Percentiles rank a stretch among this genome's conserved stretches.
phyloP scores from a whole-genome alignment of 257 asterid species.

The Knoxia roxburghii region DNA sequence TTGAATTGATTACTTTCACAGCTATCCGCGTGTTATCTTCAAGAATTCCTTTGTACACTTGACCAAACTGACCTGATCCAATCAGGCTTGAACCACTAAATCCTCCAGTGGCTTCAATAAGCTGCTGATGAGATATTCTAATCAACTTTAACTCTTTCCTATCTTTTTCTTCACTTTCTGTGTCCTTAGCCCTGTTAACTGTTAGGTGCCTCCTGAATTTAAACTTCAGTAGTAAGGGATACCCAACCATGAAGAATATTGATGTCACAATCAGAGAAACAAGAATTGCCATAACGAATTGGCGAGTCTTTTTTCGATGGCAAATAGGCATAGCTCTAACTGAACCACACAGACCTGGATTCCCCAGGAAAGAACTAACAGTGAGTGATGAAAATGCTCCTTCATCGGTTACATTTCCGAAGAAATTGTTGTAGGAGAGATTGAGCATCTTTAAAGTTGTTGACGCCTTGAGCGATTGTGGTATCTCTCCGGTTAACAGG shows the following conservation, averaged over 20 bases:
- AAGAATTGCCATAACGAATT: conserved; percentile 55
- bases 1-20: conserved; percentile 50
- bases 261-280: conserved; percentile 54
- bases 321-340: conserved; percentile 41
- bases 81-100: conserved; percentile 46
- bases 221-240: conserved; percentile 35
- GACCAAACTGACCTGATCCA: conserved; percentile 69
- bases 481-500: conserved; percentile 46
- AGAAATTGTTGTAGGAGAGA: conserved; percentile 56
- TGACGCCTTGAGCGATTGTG: conserved; percentile 38
- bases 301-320: conserved; percentile 28
- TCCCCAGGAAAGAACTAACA: conserved; percentile 49
- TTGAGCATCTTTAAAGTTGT: conserved; percentile 42
- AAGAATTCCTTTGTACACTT: conserved; percentile 71
- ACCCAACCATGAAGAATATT: conserved; percentile 53
- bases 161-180: conserved; percentile 30
- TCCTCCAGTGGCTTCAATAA: conserved; percentile 67
- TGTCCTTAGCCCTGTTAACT: conserved; percentile 20
- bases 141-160: conserved; percentile 48
- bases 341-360: conserved; percentile 51
- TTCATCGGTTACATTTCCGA: conserved; percentile 38
- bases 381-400: conserved; percentile 53
- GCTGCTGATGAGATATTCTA: conserved; percentile 53
- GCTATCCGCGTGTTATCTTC: conserved; percentile 52
- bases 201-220: conserved; percentile 30